Base-by-base conservation (phyloP, 2,329 filamentous ascomycete species). In the Aspergillus fijiensis region DNA sequence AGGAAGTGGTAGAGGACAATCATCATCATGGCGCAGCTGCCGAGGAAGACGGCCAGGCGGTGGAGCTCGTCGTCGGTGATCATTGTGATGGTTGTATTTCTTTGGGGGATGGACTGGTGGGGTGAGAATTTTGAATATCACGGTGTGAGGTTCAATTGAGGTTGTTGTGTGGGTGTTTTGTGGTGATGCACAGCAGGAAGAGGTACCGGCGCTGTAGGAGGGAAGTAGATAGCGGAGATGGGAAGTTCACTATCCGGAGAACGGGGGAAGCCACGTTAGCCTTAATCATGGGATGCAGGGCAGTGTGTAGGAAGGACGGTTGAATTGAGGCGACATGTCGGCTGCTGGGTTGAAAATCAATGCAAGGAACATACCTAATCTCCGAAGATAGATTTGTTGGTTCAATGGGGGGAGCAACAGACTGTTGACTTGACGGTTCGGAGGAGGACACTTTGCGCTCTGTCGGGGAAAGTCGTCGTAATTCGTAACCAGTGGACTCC, bases 1-100 rank as follows among this genome's bases (percentile, higher is more conserved):
- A 99, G 87, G 80, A 96, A 98, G 78, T 98, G 92, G 79, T 99
- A 98, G 29, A 96, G 79, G 31, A 99, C 87, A 67, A 98, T 97
- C 63, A 99, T 84, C 49, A 97, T 82, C 91, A 98, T 94, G 64
- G 94, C 87, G 47, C 88, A 85, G 58, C 88, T 90, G 80, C 95
- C 95, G 61, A 99, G 90, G 76, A 97, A 94, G 76, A 98, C 88
- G 76, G 95, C 93, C 31, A 99, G 86, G 64, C 85, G 85, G 84
- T 98, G 97, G 70, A 99, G 88, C 67, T 95, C 88, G 76, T 85
- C 82, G 86, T 99, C 95, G 75, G 93, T 89, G 75, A 99, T 98
- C 95, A 99, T 99, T 52, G 71, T 90, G 81, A 58, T 39, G 45
- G 42, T 11, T 31, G 27, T 19, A 11, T 16, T 42, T 21, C 4